phyloP scores from a whole-genome alignment of 2,329 filamentous ascomycete species.

The Paraphaeosphaeria sporulosa region DNA sequence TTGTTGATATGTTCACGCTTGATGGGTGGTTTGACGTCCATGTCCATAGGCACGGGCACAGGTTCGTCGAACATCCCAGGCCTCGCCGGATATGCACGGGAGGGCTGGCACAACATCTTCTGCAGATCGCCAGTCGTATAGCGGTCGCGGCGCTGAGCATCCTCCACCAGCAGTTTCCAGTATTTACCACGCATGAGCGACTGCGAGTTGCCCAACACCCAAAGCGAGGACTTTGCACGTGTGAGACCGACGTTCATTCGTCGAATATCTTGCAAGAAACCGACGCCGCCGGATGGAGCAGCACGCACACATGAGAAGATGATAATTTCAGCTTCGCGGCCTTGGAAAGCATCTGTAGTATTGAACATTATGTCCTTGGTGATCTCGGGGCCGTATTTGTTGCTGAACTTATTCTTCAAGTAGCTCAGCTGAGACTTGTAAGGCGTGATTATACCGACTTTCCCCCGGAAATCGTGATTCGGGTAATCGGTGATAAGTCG shows the following conservation, averaged over 20 bases:
- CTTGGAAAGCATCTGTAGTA: conserved; percentile 97
- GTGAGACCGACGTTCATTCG: conserved; percentile 99
- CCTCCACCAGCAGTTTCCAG: conserved; percentile 85
- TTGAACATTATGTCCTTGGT: conserved; percentile 91
- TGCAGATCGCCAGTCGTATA: conserved; percentile 76
- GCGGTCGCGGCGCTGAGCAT: conserved; percentile 75
- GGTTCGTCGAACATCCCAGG: conserved; percentile 31
- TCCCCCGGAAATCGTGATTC: conserved; percentile 74
- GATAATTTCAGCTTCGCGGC: conserved; percentile 95
- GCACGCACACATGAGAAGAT: conserved; percentile 99
- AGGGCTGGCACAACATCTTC: conserved; percentile 62
- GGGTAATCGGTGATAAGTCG: conserved; percentile 77
- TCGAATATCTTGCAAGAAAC: conserved; percentile 96
- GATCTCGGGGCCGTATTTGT: conserved; percentile 77
- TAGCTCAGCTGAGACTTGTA: conserved; percentile 93
- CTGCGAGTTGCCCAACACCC: conserved; percentile 92
- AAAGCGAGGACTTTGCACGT: conserved; percentile 93
- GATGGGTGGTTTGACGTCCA: conserved; percentile 32
- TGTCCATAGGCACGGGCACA: conserved; percentile 29
- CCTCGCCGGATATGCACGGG: conserved; percentile 49
- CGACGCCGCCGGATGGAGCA: conserved; percentile 89
- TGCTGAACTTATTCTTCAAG: conserved; percentile 76
- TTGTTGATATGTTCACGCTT: conserved; percentile 19
- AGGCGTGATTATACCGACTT: conserved; percentile 96
- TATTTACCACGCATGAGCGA: conserved; percentile 87